These are phyloP conservation scores for Linum lewisii DNA, from an alignment of 345 rosid species.

Conservation along the genomic window DNA sequence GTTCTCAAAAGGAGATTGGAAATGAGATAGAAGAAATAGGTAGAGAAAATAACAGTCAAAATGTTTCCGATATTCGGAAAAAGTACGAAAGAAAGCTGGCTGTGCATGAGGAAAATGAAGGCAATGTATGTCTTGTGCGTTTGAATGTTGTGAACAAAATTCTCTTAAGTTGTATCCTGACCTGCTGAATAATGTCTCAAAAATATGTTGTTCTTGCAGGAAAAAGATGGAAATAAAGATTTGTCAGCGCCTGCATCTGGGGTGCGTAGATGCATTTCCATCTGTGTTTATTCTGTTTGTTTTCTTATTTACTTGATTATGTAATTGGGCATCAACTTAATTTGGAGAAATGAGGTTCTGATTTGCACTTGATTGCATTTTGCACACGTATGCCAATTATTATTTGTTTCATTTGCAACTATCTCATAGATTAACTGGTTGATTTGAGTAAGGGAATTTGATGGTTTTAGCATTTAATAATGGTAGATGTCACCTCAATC, in stretches of 20 bases:
- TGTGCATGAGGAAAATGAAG: conserved; percentile 54
- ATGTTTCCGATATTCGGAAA: conserved; percentile 76
- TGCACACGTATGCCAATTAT: not conserved
- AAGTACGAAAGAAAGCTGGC: conserved; percentile 91
- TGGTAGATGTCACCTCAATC: too few relatives aligned
- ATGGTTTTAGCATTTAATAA: too few relatives aligned
- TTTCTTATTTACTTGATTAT: not conserved
- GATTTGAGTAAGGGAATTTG: not conserved
- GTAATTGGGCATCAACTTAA: not conserved
- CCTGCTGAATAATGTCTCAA: conserved; percentile 8
- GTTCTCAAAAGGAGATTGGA: conserved; percentile 47
- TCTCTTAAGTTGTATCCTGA: not conserved
- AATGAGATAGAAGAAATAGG: conserved; percentile 82
- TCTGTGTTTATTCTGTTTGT: not conserved
- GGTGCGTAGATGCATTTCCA: conserved; percentile 38
- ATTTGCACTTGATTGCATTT: not conserved
- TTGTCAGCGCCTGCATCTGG: conserved; percentile 90
- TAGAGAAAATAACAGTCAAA: conserved; percentile 50
- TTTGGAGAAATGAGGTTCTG: not conserved
- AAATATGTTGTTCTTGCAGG: conserved; percentile 39
- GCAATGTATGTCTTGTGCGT: conserved; percentile 34
- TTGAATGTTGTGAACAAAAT: conserved; percentile 5
- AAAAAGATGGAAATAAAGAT: conserved; percentile 58
- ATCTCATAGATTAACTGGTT: not conserved
- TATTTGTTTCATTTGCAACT: too few relatives aligned